phyloP scores from a whole-genome alignment of 1,139 yeast genomes.

The Geotrichum candidum region DNA sequence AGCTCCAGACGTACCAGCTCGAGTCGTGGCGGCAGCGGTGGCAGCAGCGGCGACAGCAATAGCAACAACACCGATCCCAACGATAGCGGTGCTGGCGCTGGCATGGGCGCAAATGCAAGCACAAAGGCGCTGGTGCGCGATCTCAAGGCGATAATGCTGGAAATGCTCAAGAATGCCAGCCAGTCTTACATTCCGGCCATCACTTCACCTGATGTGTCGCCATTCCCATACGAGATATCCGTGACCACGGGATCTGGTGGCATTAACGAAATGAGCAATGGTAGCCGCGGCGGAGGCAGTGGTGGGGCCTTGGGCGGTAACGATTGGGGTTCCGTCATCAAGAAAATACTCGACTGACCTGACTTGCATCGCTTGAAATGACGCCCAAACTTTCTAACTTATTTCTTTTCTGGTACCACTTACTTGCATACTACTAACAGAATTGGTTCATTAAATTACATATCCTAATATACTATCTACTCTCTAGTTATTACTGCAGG shows the following conservation, averaged over 20 bases:
- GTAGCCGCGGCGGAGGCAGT: not conserved
- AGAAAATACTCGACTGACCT: conserved; percentile 29
- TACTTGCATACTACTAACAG: not conserved
- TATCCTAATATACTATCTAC: not conserved
- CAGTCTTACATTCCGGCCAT: conserved; percentile 67
- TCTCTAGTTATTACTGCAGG: not conserved
- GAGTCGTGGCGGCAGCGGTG: not conserved
- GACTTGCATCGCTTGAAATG: not conserved
- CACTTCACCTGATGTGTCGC: conserved; percentile 56
- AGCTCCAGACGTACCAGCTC: not conserved
- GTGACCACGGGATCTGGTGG: conserved; percentile 19
- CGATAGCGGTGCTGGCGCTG: not conserved
- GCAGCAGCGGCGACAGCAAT: not conserved
- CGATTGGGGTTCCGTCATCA: conserved; percentile 34
- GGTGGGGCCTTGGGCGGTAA: not conserved
- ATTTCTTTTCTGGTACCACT: not conserved
- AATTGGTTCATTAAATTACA: not conserved
- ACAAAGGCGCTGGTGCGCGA: not conserved
- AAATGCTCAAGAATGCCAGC: conserved; percentile 50
- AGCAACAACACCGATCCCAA: not conserved
- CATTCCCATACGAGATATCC: conserved; percentile 55
- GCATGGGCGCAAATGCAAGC: not conserved
- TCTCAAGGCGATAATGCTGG: conserved; percentile 35
- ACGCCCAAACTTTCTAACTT: not conserved
- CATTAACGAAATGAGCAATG: not conserved